phyloP scores from a whole-genome alignment of 2,329 filamentous ascomycete species.

The Orbilia blumenaviensis region DNA sequence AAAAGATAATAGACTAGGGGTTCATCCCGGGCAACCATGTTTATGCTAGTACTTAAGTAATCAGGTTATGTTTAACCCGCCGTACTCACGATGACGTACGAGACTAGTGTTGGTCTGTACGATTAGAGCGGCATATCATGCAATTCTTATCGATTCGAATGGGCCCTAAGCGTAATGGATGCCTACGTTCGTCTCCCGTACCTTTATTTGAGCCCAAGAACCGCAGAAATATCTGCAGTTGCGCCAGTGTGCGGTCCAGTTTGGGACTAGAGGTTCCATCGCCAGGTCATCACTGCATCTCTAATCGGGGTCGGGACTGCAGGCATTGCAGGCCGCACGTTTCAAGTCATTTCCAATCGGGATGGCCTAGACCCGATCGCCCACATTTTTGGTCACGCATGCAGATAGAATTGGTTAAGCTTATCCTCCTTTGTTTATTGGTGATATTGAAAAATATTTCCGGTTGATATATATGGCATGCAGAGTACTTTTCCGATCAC shows the following conservation, averaged over 20 bases:
- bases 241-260: not conserved
- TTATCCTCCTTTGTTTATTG: not conserved
- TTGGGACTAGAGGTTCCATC: constrained; percentile 18
- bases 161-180: not conserved
- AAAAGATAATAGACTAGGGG: not conserved
- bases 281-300: constrained; percentile 32
- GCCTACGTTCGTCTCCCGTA: too few relatives aligned
- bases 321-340: not conserved
- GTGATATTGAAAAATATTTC: not conserved
- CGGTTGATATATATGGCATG: not conserved
- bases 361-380: not conserved
- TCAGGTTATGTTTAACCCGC: not conserved
- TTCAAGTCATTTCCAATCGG: not conserved
- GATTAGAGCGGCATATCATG: too few relatives aligned
- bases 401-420: not conserved
- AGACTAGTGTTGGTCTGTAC: too few relatives aligned
- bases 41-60: not conserved
- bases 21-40: not conserved
- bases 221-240: not conserved
- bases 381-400: not conserved
- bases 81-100: too few relatives aligned
- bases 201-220: not conserved
- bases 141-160: not conserved
- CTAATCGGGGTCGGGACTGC: not conserved
- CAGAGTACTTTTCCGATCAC: constrained; percentile 13